Evolutionary conservation across 768 basidiomycete species (phyloP).

Genomic region (Phylloporus arenicola): DNA sequence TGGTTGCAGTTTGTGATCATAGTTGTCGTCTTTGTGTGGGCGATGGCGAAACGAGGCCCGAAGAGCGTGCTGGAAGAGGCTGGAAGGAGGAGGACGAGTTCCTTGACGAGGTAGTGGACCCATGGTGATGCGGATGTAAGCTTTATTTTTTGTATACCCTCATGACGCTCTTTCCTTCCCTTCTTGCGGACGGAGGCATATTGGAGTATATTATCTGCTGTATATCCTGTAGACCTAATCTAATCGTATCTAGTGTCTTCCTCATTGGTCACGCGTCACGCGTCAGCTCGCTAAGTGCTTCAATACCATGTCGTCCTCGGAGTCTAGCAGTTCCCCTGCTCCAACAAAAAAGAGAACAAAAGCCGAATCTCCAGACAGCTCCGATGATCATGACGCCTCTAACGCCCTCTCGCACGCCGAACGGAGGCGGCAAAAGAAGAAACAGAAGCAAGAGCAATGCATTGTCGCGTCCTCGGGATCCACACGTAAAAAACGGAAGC

Average conservation of each 20-base stretch:
- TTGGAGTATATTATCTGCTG: constrained; percentile 19
- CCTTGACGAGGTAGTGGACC: constrained; percentile 5
- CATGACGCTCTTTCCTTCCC: neutral
- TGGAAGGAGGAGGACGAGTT: constrained; percentile 25
- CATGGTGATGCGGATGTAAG: constrained; percentile 1
- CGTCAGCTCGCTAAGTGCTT: too few species aligned
- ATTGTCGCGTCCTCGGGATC: neutral
- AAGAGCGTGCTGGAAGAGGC: constrained; percentile 56
- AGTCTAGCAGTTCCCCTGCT: constrained; percentile 28
- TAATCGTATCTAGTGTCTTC: constrained; percentile 6
- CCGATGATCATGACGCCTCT: constrained; percentile 26
- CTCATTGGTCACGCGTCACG: neutral
- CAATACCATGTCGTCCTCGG: constrained; percentile 27
- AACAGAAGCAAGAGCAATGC: constrained; percentile 25
- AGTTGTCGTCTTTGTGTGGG: constrained; percentile 71
- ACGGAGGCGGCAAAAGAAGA: constrained; percentile 57
- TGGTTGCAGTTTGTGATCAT: constrained; percentile 80
- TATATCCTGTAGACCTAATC: constrained; percentile 14
- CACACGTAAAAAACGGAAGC: constrained; percentile 44
- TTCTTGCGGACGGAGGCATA: constrained; percentile 10
- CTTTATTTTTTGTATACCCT: constrained; percentile 3
- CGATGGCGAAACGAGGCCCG: constrained; percentile 75
- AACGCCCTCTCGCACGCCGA: constrained; percentile 71
- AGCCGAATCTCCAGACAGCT: constrained; percentile 13
- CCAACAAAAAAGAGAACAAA: constrained; percentile 21